Evolutionary conservation across 192 early-diverging fungal genomes (phyloP).

Genomic region (Coemansia sp.): DNA sequence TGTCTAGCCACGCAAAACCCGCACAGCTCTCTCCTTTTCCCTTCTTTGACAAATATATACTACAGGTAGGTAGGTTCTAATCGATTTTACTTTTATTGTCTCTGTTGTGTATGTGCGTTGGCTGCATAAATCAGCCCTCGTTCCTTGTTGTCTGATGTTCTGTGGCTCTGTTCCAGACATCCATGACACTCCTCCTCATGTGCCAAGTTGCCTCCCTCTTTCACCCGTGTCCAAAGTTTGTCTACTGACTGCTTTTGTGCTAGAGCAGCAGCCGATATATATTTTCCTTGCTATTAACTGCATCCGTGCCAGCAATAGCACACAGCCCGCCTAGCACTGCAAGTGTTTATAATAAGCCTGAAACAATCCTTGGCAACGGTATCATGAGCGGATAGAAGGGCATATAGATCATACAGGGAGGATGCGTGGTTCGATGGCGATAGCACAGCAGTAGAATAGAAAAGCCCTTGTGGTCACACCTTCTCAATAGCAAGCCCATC

Average conservation of each 20-base stretch:
- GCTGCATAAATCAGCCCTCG: not conserved
- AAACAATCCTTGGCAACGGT: too few relatives aligned
- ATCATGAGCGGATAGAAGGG: too few relatives aligned
- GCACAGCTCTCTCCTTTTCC: not conserved
- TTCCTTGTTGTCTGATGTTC: not conserved
- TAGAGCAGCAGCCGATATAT: not conserved
- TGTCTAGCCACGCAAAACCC: not conserved
- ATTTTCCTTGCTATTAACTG: not conserved
- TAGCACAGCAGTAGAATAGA: not conserved
- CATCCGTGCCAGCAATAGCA: not conserved
- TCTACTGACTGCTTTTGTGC: not conserved
- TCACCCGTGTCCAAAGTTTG: not conserved
- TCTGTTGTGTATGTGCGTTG: not conserved
- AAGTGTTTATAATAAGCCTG: too few relatives aligned
- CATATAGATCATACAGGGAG: too few relatives aligned
- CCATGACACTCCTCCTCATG: not conserved
- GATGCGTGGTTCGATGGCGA: too few relatives aligned
- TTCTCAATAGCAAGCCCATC: too few relatives aligned
- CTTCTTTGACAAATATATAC: not conserved
- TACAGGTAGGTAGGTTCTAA: not conserved
- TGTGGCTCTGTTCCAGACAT: not conserved
- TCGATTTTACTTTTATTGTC: not conserved
- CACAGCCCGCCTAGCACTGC: too few relatives aligned
- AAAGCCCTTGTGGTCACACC: too few relatives aligned
- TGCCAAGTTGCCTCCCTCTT: not conserved